Evolutionary conservation across 2,329 filamentous ascomycete genomes (phyloP), one percentile per base, ranked within the genome.

Genomic region (Trichophyton schoenleinii): DNA sequence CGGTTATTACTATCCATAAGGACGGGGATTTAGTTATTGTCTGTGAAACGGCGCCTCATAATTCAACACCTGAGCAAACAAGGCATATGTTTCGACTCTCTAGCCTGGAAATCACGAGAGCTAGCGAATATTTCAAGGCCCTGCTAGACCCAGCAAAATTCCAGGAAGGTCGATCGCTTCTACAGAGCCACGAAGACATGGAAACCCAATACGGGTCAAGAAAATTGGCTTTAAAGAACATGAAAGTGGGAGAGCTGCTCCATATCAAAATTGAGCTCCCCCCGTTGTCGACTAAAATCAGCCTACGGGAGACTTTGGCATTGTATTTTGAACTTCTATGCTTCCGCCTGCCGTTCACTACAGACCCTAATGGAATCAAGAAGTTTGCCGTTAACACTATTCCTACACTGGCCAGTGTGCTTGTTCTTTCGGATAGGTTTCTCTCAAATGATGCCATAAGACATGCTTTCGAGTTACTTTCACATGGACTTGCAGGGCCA

Each of bases 131-230:
- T 49, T 77, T 77, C 58, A 63, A 68, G 20, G 72, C 69, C 20
- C 65, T 77, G 11, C 65, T 78, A 15, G 74, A 77, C 41, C 71
- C 73, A 1, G 65, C 70, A 13, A 77, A 77, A 60, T 77, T 78
- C 60, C 68, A 68, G 1, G 75, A 77, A 63, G 75, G 75, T 4
- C 69, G 68, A 57, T 57, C 66, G 3, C 67, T 77, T 62, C 65
- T 67, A 59, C 66, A 69, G 67, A 71, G 63, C 55, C 67, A 63
- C 18, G 44, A 49, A 38, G 49, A 57, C 18, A 61, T 68, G 8
- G 55, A 52, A 6, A 59, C 59, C 28, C 53, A 63, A 53, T 64
- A 68, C 38, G 61, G 61, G 18, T 60, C 55, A 6, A 48, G 38
- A 34, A 58, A 58, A 31, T n/a, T 48, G 57, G 49, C 46, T 13